A percentile compares a stretch with the other conserved stretches of the same genome.
Conservation (phyloP, 768 basidiomycete species). For the Phylloporus sp. region DNA sequence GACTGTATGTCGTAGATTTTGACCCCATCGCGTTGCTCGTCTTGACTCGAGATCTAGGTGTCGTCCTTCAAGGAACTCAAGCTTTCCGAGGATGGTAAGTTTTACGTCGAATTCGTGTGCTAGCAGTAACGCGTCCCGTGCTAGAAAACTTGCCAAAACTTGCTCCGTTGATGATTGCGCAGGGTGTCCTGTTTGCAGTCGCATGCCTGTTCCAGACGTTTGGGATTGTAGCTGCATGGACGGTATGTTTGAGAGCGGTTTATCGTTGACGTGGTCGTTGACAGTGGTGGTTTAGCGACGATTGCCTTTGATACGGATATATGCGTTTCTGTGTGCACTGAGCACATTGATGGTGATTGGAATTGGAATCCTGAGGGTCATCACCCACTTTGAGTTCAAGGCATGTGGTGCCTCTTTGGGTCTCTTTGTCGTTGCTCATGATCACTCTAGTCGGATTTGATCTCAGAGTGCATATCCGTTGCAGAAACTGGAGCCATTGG, state of each 20-base stretch:
- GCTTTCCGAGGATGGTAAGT: conserved; percentile 47
- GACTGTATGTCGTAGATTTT: conserved; percentile 16
- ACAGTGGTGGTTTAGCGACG: conserved; percentile 43
- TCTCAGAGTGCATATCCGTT: conserved; percentile 48
- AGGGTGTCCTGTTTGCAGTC: conserved; percentile 54
- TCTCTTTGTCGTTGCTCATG: conserved; percentile 1
- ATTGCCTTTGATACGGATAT: conserved; percentile 46
- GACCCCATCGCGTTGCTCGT: neutral
- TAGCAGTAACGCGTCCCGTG: neutral
- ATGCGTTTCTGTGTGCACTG: conserved; percentile 46
- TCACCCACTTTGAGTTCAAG: conserved; percentile 68
- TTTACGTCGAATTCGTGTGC: neutral
- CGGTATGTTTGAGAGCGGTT: conserved; percentile 36
- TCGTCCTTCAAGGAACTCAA: conserved; percentile 54
- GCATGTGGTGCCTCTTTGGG: conserved; percentile 29
- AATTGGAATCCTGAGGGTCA: conserved; percentile 47
- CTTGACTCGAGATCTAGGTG: conserved; percentile 39
- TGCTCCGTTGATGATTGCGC: conserved; percentile 49
- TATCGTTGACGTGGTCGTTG: neutral
- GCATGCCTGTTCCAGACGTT: conserved; percentile 49
- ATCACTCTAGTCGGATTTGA: conserved; percentile 45
- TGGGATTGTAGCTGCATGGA: conserved; percentile 46
- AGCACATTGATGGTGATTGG: conserved; percentile 47
- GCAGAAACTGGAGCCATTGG: conserved; percentile 31
- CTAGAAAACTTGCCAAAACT: conserved; percentile 43